Base-by-base conservation (phyloP, 1,139 yeast genomes). In the Schizosaccharomyces versatilis region DNA sequence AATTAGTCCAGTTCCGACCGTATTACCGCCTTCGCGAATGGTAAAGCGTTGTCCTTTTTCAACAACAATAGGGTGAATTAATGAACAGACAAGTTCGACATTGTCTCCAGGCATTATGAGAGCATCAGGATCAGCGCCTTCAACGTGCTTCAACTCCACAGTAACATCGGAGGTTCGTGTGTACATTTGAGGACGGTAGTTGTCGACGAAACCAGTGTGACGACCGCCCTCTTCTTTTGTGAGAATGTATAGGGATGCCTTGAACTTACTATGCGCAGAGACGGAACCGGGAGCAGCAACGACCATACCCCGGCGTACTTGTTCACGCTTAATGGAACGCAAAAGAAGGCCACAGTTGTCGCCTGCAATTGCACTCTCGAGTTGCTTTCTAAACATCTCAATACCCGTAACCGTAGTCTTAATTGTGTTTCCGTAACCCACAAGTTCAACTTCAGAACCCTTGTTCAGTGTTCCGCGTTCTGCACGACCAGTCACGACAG, bases 181-280 rank as follows among this genome's bases (percentile, higher is more conserved):
- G 73, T 83, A 90, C 77, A 90, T 78, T 74, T 90, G 98, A 61
- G 99, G 98, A 76, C 94, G 84, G 80, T 86, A 90, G 79, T 88
- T 83, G 72, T 82, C 85, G 68, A 94, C 90, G 71, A 90, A 93
- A 61, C 95, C 93, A 61, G 95, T 83, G 75, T 85, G 95, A 75
- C 99, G 90, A 67, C 99, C 99, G 78, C 98, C 98, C 75, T 90
- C 99, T 69, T 90, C 98, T 72, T 85, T 82, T 67, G 94, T 77
- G 69, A 93, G 77, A 62, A 88, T 80, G 73, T 90, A 90, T 68
- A 90, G 73, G 55, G 98, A 88, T 60, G 95, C 93, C 69, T 90
- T 78, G 75, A 90, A 79, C 75, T 84, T 86, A 71, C 82, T 80
- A 80, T 88, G 95, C 59, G 98, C 84, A 71, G 84, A 80, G 65